phyloP scores from a whole-genome alignment of 805 yeast species.

The Ogataea kodamae region DNA sequence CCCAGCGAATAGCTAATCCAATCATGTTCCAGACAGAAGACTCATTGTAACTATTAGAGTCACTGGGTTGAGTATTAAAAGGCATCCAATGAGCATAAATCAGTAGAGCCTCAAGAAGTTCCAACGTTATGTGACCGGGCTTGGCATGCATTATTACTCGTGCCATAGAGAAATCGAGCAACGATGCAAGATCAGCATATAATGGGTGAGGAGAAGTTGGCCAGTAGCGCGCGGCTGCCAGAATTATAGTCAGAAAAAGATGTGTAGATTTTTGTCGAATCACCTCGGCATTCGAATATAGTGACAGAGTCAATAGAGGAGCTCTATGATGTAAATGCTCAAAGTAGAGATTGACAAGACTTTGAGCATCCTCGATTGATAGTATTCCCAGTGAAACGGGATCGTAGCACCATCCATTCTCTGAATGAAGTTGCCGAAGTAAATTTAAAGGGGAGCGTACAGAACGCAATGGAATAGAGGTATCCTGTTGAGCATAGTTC shows the following conservation, averaged over 20 bases:
- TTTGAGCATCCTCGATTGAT: slow-evolving; percentile 13
- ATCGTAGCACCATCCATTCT: slow-evolving; percentile 15
- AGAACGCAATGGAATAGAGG: neutral
- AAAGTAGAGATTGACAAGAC: slow-evolving; percentile 14
- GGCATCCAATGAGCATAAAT: slow-evolving; percentile 21
- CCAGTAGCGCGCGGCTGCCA: slow-evolving; percentile 15
- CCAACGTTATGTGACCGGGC: slow-evolving; percentile 14
- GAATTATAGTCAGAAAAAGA: slow-evolving; percentile 13
- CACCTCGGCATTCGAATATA: slow-evolving; percentile 13
- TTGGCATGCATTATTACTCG: slow-evolving; percentile 12
- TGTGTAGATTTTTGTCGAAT: slow-evolving; percentile 12
- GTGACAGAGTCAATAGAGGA: slow-evolving; percentile 14
- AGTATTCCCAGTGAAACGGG: slow-evolving; percentile 13
- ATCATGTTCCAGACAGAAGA: slow-evolving; percentile 16
- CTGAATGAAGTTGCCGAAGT: slow-evolving; percentile 7
- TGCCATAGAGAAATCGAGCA: slow-evolving; percentile 13
- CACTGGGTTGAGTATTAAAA: slow-evolving; percentile 1
- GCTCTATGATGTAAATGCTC: slow-evolving; percentile 17
- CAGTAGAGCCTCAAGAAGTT: slow-evolving; percentile 16
- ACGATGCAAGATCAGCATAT: slow-evolving; percentile 12
- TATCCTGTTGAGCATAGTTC: slow-evolving; percentile 7
- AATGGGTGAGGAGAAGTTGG: slow-evolving; percentile 5
- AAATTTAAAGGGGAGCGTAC: slow-evolving; percentile 10
- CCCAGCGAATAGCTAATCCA: slow-evolving; percentile 18
- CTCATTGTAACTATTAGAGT: slow-evolving; percentile 10